Percentiles rank a stretch among this genome's conserved stretches.
These are phyloP conservation scores for Pseudocercospora fuligena DNA, from an alignment of 2,329 filamentous ascomycete species.

Conservation along the genomic window DNA sequence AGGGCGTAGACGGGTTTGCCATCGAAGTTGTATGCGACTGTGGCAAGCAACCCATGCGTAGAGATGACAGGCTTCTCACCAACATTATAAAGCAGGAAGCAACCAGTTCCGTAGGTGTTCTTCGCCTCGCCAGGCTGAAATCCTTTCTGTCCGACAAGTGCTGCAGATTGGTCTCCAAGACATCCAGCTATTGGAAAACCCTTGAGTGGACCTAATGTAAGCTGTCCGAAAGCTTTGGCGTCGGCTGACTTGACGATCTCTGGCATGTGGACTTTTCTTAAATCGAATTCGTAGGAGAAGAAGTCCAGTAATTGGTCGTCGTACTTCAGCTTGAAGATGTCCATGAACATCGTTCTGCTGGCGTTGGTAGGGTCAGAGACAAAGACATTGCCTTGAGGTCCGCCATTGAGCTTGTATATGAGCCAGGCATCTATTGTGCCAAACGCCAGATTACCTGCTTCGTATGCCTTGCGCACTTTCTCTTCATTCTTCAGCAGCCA, in stretches of 20 bases:
- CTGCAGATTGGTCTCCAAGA: conserved; percentile 84
- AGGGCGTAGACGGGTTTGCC: conserved; percentile 74
- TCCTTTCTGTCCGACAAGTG: conserved; percentile 72
- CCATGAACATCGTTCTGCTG: conserved; percentile 93
- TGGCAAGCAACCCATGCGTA: conserved; percentile 79
- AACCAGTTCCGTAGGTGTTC: conserved; percentile 90
- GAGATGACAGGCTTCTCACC: conserved; percentile 85
- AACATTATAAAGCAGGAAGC: conserved; percentile 88
- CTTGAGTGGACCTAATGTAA: conserved; percentile 68
- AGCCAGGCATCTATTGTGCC: conserved; percentile 91
- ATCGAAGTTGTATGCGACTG: conserved; percentile 83
- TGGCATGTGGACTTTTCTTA: conserved; percentile 74
- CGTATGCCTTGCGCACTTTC: conserved; percentile 73
- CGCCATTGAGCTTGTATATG: conserved; percentile 79
- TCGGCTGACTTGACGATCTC: conserved; percentile 83
- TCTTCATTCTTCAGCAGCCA: conserved; percentile 79
- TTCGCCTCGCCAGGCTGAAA: conserved; percentile 83
- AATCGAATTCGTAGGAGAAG: conserved; percentile 70
- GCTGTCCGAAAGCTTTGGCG: conserved; percentile 69
- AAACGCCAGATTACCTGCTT: conserved; percentile 76
- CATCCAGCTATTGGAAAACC: conserved; percentile 80
- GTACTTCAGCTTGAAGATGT: conserved; percentile 79
- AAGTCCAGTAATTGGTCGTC: conserved; percentile 77
- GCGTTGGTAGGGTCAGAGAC: conserved; percentile 90
- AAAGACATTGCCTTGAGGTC: conserved; percentile 64